These are phyloP conservation scores for Stevia rebaudiana DNA, from an alignment of 140 eudicot genomes.

Conservation along the genomic window DNA sequence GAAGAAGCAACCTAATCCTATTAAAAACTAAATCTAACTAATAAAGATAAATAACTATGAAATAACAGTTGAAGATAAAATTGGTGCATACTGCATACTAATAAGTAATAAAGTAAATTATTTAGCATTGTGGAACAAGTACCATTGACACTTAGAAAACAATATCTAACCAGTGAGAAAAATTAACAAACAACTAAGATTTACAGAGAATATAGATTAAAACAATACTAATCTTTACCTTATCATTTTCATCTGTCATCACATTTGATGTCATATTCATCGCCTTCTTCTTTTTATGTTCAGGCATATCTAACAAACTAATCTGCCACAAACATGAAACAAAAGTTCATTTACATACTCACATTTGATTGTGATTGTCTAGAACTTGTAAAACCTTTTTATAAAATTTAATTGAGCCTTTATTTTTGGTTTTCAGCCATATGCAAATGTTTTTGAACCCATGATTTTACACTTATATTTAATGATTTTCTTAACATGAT, in stretches of 20 bases:
- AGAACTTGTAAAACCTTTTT: slow-evolving; percentile 1
- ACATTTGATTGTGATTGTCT: neutral
- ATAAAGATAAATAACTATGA: neutral
- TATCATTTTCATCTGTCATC: slow-evolving; percentile 82
- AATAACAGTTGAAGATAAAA: neutral
- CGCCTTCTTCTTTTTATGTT: slow-evolving; percentile 56
- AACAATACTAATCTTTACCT: slow-evolving; percentile 40
- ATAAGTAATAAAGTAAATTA: neutral
- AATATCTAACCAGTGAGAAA: neutral
- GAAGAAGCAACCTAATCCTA: neutral
- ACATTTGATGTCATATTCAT: slow-evolving; percentile 62
- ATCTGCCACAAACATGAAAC: slow-evolving; percentile 49
- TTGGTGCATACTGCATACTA: neutral
- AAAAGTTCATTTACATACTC: slow-evolving; percentile 10
- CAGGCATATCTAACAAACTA: slow-evolving; percentile 79
- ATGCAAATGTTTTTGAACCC: slow-evolving; percentile 11
- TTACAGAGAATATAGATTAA: slow-evolving; percentile 7
- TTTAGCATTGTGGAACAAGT: neutral
- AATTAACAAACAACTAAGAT: neutral
- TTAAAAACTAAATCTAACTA: neutral
- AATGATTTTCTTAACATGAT: neutral
- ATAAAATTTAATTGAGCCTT: neutral
- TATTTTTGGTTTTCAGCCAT: neutral
- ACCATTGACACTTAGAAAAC: neutral
- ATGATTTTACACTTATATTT: neutral